These are phyloP conservation scores for Fusarium ramigenum DNA, from an alignment of 2,329 filamentous ascomycete species.

Conservation along the genomic window DNA sequence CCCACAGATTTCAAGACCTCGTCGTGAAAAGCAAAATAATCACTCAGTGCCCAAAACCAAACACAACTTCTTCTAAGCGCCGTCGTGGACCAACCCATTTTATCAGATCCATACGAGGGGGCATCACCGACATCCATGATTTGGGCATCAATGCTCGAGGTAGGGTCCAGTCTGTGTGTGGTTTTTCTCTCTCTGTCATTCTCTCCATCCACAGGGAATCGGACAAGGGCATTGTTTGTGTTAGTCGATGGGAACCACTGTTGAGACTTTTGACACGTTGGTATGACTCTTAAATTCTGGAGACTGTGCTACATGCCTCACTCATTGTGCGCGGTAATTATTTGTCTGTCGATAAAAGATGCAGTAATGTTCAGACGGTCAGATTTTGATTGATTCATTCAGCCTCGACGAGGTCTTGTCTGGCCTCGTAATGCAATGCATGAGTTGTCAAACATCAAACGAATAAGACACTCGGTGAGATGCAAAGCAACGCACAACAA, in stretches of 20 bases:
- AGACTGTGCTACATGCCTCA: background rate
- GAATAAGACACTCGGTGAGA: slow-evolving; percentile 14
- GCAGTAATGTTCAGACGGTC: slow-evolving; percentile 1
- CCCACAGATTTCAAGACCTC: background rate
- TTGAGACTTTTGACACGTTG: slow-evolving; percentile 32
- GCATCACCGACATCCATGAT: slow-evolving; percentile 27
- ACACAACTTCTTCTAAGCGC: slow-evolving; percentile 26
- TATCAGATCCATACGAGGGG: slow-evolving; percentile 15
- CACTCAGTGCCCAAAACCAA: background rate
- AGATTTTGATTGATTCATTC: background rate
- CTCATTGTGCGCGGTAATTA: background rate
- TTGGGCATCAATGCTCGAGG: slow-evolving; percentile 35
- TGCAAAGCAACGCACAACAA: background rate
- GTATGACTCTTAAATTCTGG: slow-evolving; percentile 29
- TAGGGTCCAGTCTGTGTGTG: background rate
- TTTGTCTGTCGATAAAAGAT: background rate
- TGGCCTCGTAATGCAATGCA: slow-evolving; percentile 20
- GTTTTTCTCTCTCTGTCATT: background rate
- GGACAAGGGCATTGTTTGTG: slow-evolving; percentile 11
- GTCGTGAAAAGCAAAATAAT: background rate
- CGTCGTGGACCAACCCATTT: slow-evolving; percentile 30
- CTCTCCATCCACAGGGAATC: slow-evolving; percentile 18
- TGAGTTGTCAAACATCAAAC: slow-evolving; percentile 25
- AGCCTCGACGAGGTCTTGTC: background rate
- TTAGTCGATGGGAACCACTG: slow-evolving; percentile 16